Evolutionary conservation across 331 rosid genomes (phyloP).

Genomic region (Phaseolus coccineus): DNA sequence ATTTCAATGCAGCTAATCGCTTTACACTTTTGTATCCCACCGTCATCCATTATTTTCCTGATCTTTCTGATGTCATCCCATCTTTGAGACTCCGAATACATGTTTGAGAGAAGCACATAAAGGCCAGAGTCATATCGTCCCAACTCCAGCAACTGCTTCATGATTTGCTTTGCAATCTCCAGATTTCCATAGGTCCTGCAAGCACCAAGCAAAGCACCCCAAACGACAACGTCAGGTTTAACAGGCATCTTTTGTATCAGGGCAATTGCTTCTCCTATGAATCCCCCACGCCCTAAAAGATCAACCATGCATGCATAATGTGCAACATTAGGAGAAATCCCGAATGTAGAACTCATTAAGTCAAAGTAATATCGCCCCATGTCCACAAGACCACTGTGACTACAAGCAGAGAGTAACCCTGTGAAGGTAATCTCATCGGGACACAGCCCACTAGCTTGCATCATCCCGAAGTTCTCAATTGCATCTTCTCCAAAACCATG

Average conservation of each 20-base stretch:
- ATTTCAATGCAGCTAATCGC: conserved; percentile 73
- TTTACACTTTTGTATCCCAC: conserved; percentile 61
- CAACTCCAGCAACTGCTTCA: conserved; percentile 71
- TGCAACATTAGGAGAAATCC: conserved; percentile 62
- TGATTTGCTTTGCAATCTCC: conserved; percentile 62
- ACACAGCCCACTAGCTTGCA: conserved; percentile 55
- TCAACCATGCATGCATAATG: conserved; percentile 85
- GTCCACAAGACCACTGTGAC: conserved; percentile 69
- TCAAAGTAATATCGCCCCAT: conserved; percentile 61
- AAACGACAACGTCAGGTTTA: conserved; percentile 72
- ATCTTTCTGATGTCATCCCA: conserved; percentile 72
- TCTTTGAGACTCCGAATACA: conserved; percentile 63
- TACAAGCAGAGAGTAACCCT: conserved; percentile 77
- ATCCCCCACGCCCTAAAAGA: conserved; percentile 70
- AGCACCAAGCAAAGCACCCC: conserved; percentile 86
- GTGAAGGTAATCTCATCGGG: conserved; percentile 82
- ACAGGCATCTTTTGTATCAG: conserved; percentile 66
- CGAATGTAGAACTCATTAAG: conserved; percentile 55
- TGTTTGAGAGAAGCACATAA: conserved; percentile 53
- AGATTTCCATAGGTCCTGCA: conserved; percentile 67
- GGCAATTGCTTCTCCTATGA: conserved; percentile 59
- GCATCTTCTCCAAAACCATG: conserved; percentile 75
- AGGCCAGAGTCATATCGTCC: conserved; percentile 59
- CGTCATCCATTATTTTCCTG: conserved; percentile 62
- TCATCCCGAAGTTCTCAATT: conserved; percentile 58